Base-by-base conservation (phyloP, 2,329 filamentous ascomycete genomes). In the Cylindrodendrum hubeiense region DNA sequence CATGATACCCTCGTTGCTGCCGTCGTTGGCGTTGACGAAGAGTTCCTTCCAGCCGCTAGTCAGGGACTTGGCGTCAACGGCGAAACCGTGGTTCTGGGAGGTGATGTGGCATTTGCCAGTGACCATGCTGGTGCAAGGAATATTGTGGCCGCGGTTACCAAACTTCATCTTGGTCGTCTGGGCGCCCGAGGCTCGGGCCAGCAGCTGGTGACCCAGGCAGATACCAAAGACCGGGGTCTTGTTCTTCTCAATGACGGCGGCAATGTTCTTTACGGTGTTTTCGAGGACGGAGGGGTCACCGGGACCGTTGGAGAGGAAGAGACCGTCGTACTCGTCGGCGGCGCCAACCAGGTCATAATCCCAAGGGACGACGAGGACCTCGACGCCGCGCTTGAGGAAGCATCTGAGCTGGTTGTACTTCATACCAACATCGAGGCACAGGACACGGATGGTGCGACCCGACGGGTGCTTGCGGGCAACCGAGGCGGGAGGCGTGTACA, bases 51-150 rank as follows among this genome's bases (percentile, higher is more conserved):
- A 99, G 66, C 90, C 93, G 15, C 87, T 78, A 10, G 93, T 88
- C 10, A 99, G 84, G 24, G 89, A 93, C 62, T 85, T 85, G 5
- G 94, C 86, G 79, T 98, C 94, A 44, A 99, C 96, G 10, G 95
- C 96, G 76, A 91, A 99, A 79, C 96, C 96, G 80, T 99, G 96
- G 81, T 99, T 99, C 82, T 99, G 96, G 10, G 96, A 98, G 43
- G 96, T 99, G 78, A 99, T 99, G 83, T 99, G 95, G 80, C 96
- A 99, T 83, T 94, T 94, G 74, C 96, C 96, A 47, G 95, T 97
- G 71, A 98, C 86, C 87, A 97, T 88, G 83, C 93, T 98, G 12
- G 95, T 98, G 86, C 95, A 98, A 47, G 96, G 96, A 76, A 99
- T 98, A 83, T 99, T 99, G 87, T 98, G 96, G 19, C 95, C 96